A percentile compares a stretch with the other conserved stretches of the same genome.
These are phyloP conservation scores for Waltergamsia citrina DNA, from an alignment of 2,329 filamentous ascomycete genomes.

Conservation along the genomic window DNA sequence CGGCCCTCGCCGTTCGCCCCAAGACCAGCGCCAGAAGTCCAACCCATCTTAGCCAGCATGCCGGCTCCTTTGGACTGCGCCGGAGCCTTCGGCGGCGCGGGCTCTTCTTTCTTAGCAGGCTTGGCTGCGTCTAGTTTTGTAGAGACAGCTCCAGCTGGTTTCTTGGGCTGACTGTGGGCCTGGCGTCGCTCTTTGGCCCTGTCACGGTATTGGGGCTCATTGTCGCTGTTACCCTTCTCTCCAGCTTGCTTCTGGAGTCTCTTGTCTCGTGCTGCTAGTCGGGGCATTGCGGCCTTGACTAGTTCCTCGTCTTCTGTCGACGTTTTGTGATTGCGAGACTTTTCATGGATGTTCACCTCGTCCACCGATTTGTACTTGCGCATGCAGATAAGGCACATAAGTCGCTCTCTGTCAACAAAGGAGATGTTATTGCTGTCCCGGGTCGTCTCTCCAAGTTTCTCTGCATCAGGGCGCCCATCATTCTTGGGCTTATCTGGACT, in stretches of 20 bases:
- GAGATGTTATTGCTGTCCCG: slow-evolving; percentile 21
- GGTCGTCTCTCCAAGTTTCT: not conserved
- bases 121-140: not conserved
- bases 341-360: slow-evolving; percentile 31
- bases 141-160: slow-evolving; percentile 7
- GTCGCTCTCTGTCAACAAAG: slow-evolving; percentile 46
- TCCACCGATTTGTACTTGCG: slow-evolving; percentile 34
- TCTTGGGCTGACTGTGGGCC: slow-evolving; percentile 51
- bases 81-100: slow-evolving; percentile 18
- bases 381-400: slow-evolving; percentile 36
- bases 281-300: slow-evolving; percentile 37
- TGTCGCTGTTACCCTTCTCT: slow-evolving; percentile 6
- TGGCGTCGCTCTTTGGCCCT: slow-evolving; percentile 58
- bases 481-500: not conserved
- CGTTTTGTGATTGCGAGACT: slow-evolving; percentile 30
- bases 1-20: slow-evolving; percentile 54
- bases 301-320: slow-evolving; percentile 27
- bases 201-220: slow-evolving; percentile 44
- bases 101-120: slow-evolving; percentile 10
- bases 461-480: not conserved
- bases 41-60: slow-evolving; percentile 65
- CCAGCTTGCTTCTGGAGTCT: slow-evolving; percentile 20
- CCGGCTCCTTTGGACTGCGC: slow-evolving; percentile 50
- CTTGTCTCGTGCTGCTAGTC: slow-evolving; percentile 28
- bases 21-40: slow-evolving; percentile 55